Conservation (phyloP, 2,329 filamentous ascomycete species). For the Nakataea oryzae region DNA sequence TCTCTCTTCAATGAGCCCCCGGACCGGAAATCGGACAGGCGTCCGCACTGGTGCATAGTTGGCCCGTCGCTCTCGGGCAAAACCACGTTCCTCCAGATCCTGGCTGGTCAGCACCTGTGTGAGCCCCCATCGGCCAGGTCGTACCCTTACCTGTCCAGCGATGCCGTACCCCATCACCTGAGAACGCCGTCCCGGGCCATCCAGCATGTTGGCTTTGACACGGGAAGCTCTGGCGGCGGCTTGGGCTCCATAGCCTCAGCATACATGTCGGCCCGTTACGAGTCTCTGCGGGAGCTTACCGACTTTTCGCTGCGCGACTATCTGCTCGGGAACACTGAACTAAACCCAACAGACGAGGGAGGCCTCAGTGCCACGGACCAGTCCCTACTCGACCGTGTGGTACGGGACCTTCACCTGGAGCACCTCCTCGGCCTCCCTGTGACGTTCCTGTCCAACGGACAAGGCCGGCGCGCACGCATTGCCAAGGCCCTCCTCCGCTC, state of each 20-base stretch:
- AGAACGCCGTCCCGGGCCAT: constrained; percentile 58
- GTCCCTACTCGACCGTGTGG: constrained; percentile 44
- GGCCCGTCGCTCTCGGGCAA: constrained; percentile 70
- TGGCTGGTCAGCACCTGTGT: constrained; percentile 66
- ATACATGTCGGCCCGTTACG: constrained; percentile 84
- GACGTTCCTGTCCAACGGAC: constrained; percentile 85
- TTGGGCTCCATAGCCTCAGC: constrained; percentile 52
- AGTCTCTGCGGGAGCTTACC: constrained; percentile 74
- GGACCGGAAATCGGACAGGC: constrained; percentile 21
- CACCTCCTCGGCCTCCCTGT: constrained; percentile 71
- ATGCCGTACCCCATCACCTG: constrained; percentile 43
- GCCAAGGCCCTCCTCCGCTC: constrained; percentile 70
- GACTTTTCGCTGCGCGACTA: constrained; percentile 81
- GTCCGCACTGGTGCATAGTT: constrained; percentile 73
- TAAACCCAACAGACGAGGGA: constrained; percentile 58
- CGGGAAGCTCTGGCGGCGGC: constrained; percentile 46
- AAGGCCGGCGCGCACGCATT: constrained; percentile 78
- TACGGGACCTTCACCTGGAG: constrained; percentile 58
- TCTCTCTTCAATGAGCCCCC: constrained; percentile 45
- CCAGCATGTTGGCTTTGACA: constrained; percentile 84
- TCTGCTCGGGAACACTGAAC: constrained; percentile 67
- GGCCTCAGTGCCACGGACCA: constrained; percentile 33
- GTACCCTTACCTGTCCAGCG: constrained; percentile 66
- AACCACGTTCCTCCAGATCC: constrained; percentile 70
- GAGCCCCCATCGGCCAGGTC: constrained; percentile 65